Conservation (phyloP, 345 rosid genomes). For the Hibiscus trionum region DNA sequence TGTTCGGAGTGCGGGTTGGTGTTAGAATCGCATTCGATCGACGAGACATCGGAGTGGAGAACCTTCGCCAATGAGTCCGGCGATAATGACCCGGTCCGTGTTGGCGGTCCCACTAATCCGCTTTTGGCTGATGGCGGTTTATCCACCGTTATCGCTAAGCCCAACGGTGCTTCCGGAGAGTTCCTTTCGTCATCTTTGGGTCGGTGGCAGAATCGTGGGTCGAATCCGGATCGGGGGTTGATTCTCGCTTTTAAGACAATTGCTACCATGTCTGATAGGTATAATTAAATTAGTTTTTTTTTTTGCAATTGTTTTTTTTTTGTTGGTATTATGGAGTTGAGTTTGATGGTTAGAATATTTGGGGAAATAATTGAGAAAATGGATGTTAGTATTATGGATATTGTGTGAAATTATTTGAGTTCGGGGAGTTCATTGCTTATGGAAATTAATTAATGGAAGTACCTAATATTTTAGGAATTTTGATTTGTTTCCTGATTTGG, state of each 20-base stretch:
- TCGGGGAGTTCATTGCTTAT: no score
- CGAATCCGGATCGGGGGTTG: conserved; percentile 94
- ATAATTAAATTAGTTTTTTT: neutral
- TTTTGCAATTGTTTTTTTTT: neutral
- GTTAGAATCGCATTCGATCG: conserved; percentile 93
- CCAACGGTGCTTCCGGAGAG: conserved; percentile 88
- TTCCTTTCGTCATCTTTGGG: conserved; percentile 86
- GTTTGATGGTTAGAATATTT: neutral
- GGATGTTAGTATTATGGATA: neutral
- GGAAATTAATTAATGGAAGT: no score
- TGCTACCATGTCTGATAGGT: conserved; percentile 97
- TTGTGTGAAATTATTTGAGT: neutral
- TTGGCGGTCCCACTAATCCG: conserved; percentile 92
- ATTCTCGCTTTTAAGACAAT: conserved; percentile 85
- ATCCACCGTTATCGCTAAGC: conserved; percentile 90
- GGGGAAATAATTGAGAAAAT: neutral
- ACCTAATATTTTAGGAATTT: neutral
- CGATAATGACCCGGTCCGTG: conserved; percentile 91
- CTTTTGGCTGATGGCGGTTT: conserved; percentile 82
- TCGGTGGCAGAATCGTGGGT: conserved; percentile 96
- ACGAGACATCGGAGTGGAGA: conserved; percentile 98
- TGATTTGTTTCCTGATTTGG: neutral
- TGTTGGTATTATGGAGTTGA: neutral
- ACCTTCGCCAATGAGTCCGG: conserved; percentile 92
- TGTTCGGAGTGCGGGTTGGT: conserved; percentile 98